Evolutionary conservation across 805 yeast species (phyloP), one percentile per base, ranked within the genome.

Genomic region (Schwanniomyces vanrijiae): DNA sequence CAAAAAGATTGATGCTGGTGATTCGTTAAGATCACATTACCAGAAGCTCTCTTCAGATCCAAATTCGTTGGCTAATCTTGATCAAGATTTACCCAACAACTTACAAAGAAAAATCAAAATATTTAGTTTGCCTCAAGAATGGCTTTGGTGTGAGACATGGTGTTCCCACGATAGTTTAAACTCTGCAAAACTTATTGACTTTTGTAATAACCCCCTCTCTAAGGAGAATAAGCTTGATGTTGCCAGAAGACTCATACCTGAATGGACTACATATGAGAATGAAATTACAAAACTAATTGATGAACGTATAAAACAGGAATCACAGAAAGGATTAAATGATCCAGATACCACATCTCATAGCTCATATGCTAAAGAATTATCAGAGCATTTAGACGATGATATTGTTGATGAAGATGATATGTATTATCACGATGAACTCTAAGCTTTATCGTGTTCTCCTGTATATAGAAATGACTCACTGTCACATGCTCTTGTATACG

Each of bases 61-160:
- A 1, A 74, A 68, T 19, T 90, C 97, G 0, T 70, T 94, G 47
- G 77, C 89, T 9, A 90, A 89, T 58, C 75, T 91, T 49, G 98
- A 90, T 61, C 97, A 92, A 62, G 98, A 94, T 61, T 75, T 92
- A 50, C 90, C 97, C n/a, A 94, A 92, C 65, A 88, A 88, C 59
- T 55, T 91, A 55, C 98, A 94, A 64, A 56, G 72, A 19, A 63
- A 66, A 24, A 64, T 92, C 25, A 85, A 84, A 42, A 90, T 90
- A 16, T 78, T 72, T 57, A 84, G 94, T 7, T 69, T 89, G 38
- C 88, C 90, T 3, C 84, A 84, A 54, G 91, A 88, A 39, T 89
- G 96, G 95, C 69, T 88, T 33, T 90, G 96, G 96, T 90, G 96
- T 66, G 96, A 89, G 59, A 89, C 96, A 0, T 89, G 96, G 96